A percentile compares a stretch with the other conserved stretches of the same genome.
These are phyloP conservation scores for Syzygium oleosum DNA, from an alignment of 345 rosid genomes.

Conservation along the genomic window DNA sequence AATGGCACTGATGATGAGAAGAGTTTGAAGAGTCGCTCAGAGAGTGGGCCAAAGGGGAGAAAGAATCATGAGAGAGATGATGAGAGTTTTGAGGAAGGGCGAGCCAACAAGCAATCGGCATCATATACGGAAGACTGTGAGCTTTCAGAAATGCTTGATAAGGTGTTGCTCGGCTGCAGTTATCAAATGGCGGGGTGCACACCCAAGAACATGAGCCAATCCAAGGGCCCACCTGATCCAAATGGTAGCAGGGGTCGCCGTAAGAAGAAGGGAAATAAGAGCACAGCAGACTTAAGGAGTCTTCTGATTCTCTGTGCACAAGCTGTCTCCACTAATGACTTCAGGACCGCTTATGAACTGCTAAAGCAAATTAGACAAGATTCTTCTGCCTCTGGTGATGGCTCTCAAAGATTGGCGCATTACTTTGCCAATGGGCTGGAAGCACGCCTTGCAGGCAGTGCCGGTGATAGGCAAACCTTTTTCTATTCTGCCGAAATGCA, in stretches of 20 bases:
- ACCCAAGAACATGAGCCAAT: conserved; percentile 3
- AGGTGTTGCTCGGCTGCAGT: conserved; percentile 41
- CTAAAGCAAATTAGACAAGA: conserved; percentile 61
- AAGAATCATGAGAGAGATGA: conserved; percentile 53
- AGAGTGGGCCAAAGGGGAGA: conserved; percentile 24
- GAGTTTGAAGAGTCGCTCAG: conserved; percentile 6
- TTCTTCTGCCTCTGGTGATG: conserved; percentile 30
- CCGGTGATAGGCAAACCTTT: conserved; percentile 25
- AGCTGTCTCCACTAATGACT: conserved; percentile 57
- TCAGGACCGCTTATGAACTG: conserved; percentile 60
- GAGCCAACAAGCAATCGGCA: conserved; percentile 61
- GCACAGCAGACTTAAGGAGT: conserved; percentile 60
- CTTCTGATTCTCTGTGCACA: conserved; percentile 75
- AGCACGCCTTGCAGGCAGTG: conserved; percentile 59
- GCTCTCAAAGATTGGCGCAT: conserved; percentile 36
- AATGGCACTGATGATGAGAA: conserved; percentile 13
- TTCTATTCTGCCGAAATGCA: conserved; percentile 16
- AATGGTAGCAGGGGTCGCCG: background rate
- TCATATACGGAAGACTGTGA: conserved; percentile 43
- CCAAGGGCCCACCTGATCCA: conserved; percentile 5
- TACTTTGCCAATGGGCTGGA: conserved; percentile 65
- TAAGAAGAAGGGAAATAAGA: conserved; percentile 25
- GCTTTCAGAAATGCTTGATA: conserved; percentile 68
- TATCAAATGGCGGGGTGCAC: background rate
- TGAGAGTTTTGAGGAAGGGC: conserved; percentile 35